Evolutionary conservation across 306 rosid genomes (phyloP).

Genomic region (Alnus rubra): DNA sequence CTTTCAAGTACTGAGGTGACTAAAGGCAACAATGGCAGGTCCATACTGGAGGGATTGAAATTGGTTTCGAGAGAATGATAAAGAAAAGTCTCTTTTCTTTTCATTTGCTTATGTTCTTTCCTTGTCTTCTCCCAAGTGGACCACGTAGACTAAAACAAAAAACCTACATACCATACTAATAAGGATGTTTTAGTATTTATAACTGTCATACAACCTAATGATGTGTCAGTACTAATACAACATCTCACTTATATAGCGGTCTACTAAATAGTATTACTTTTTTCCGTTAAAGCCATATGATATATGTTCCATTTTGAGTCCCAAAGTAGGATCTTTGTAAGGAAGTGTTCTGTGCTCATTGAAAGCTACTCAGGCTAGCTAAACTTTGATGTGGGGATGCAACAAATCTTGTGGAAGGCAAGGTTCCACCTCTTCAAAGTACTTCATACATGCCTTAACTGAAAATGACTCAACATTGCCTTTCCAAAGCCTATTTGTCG

Average conservation of each 20-base stretch:
- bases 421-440: conserved; percentile 29
- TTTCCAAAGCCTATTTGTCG: conserved; percentile 7
- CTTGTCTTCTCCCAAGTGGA: conserved; percentile 38
- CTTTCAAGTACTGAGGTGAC: conserved; percentile 57
- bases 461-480: conserved; percentile 33
- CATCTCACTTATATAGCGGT: too few species aligned
- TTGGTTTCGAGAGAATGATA: conserved; percentile 32
- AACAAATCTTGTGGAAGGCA: conserved; percentile 33
- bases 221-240: too few species aligned
- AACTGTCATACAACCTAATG: too few species aligned
- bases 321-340: background rate
- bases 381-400: conserved; percentile 28
- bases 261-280: too few species aligned
- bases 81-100: conserved; percentile 44
- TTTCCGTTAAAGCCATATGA: background rate
- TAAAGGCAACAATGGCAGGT: conserved; percentile 44
- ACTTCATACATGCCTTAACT: conserved; percentile 22
- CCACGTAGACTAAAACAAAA: conserved; percentile 30
- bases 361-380: conserved; percentile 25
- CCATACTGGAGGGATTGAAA: conserved; percentile 32
- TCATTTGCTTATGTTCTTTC: conserved; percentile 32
- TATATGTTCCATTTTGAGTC: background rate
- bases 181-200: conserved; percentile 5
- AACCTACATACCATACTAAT: conserved; percentile 14
- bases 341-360: conserved; percentile 22